Evolutionary conservation across 768 basidiomycete genomes (phyloP).

Genomic region (Trametes meyenii): DNA sequence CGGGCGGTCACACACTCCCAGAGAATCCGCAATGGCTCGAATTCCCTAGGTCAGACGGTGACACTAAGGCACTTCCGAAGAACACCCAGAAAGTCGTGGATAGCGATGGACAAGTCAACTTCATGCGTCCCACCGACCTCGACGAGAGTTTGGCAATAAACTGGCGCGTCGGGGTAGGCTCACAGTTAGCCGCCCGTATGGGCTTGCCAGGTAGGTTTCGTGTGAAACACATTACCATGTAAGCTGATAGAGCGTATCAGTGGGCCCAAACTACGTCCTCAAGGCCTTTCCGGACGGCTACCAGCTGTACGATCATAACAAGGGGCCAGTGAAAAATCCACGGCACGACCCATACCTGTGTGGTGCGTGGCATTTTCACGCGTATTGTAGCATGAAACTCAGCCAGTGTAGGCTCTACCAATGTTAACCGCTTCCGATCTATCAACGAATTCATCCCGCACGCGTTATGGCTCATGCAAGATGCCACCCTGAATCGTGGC

Average conservation of each 20-base stretch:
- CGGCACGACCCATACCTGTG: slow-evolving; percentile 80
- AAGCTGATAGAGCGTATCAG: slow-evolving; percentile 35
- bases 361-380: slow-evolving; percentile 46
- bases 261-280: slow-evolving; percentile 59
- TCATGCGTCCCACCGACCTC: slow-evolving; percentile 55
- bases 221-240: not conserved
- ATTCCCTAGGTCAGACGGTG: slow-evolving; percentile 66
- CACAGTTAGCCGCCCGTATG: slow-evolving; percentile 45
- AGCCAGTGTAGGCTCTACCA: slow-evolving; percentile 40
- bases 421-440: slow-evolving; percentile 67
- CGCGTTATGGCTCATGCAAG: slow-evolving; percentile 74
- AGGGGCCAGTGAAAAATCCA: slow-evolving; percentile 54
- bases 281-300: slow-evolving; percentile 69
- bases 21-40: slow-evolving; percentile 56
- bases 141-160: slow-evolving; percentile 55
- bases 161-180: slow-evolving; percentile 53
- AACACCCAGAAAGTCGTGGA: slow-evolving; percentile 59
- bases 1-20: slow-evolving; percentile 40
- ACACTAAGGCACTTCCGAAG: slow-evolving; percentile 53
- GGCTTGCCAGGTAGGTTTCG: slow-evolving; percentile 50
- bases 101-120: slow-evolving; percentile 69
- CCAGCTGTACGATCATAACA: slow-evolving; percentile 73
- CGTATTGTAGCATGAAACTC: not conserved
- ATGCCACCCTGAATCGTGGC: slow-evolving; percentile 46
- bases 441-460: slow-evolving; percentile 87